These are phyloP conservation scores for Novymonas esmeraldas DNA, from an alignment of 208 protist genomes.

Conservation along the genomic window DNA sequence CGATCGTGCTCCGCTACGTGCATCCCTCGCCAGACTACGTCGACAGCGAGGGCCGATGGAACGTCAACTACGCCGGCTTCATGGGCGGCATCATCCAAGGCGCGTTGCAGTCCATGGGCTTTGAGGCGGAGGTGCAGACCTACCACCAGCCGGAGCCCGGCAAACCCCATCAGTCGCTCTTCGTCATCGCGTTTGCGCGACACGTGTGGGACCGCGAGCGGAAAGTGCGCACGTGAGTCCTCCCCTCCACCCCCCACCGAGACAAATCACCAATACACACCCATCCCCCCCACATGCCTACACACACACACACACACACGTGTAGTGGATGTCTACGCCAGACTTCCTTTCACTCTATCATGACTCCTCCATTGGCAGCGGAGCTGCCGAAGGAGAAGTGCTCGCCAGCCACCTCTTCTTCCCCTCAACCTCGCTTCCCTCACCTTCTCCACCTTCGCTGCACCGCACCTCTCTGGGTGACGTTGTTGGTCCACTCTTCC, in stretches of 20 bases:
- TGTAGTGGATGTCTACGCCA: no score
- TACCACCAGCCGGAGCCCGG: slow-evolving; percentile 78
- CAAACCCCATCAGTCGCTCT: slow-evolving; percentile 82
- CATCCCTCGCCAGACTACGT: slow-evolving; percentile 81
- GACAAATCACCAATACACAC: neutral
- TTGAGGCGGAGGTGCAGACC: slow-evolving; percentile 77
- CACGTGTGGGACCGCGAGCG: slow-evolving; percentile 85
- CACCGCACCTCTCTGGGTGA: no score
- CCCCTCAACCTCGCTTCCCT: no score
- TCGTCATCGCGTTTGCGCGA: slow-evolving; percentile 76
- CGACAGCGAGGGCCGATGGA: slow-evolving; percentile 74
- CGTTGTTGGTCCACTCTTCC: neutral
- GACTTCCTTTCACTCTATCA: no score
- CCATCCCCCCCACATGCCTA: no score
- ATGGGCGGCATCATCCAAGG: slow-evolving; percentile 85
- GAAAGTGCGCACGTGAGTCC: slow-evolving; percentile 26
- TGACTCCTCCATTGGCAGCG: no score
- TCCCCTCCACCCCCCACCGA: neutral
- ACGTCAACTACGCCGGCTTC: slow-evolving; percentile 86
- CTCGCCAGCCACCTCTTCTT: no score
- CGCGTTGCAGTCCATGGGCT: slow-evolving; percentile 73
- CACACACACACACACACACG: no score
- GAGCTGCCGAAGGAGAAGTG: no score
- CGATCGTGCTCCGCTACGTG: slow-evolving; percentile 68
- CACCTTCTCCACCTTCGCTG: no score